These are phyloP conservation scores for Magnolia sinica DNA, from an alignment of 164 flowering plant genomes.

Conservation along the genomic window DNA sequence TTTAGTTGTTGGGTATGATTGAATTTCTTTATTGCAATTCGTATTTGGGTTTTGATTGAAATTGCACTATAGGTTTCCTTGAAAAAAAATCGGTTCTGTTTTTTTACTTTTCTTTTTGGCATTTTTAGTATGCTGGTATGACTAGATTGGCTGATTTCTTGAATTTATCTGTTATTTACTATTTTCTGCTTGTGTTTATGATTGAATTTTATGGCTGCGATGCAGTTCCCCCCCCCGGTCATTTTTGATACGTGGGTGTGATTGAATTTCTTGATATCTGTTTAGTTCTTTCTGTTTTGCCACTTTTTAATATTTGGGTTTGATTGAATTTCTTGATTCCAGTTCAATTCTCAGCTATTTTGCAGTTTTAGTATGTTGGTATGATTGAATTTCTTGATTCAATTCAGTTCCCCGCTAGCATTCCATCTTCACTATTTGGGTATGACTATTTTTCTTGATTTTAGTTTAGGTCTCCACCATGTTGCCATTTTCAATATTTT, in stretches of 20 bases:
- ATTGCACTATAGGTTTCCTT: not conserved
- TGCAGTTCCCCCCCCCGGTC: not conserved
- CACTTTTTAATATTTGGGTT: not conserved
- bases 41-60: not conserved
- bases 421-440: not conserved
- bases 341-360: too few species aligned
- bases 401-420: too few species aligned
- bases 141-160: not conserved
- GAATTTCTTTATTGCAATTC: not conserved
- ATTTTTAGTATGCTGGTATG: not conserved
- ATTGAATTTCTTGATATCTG: not conserved
- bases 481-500: not conserved
- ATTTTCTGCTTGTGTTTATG: not conserved
- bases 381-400: too few species aligned
- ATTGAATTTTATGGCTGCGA: not conserved
- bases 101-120: not conserved
- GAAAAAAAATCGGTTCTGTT: not conserved
- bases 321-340: not conserved
- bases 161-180: not conserved
- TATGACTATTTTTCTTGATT: not conserved
- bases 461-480: too few species aligned
- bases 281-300: not conserved
- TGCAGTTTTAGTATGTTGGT: too few species aligned
- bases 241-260: not conserved
- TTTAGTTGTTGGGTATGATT: not conserved